Conservation (phyloP, 495 filamentous ascomycete species). For the Achaetomiella virescens region DNA sequence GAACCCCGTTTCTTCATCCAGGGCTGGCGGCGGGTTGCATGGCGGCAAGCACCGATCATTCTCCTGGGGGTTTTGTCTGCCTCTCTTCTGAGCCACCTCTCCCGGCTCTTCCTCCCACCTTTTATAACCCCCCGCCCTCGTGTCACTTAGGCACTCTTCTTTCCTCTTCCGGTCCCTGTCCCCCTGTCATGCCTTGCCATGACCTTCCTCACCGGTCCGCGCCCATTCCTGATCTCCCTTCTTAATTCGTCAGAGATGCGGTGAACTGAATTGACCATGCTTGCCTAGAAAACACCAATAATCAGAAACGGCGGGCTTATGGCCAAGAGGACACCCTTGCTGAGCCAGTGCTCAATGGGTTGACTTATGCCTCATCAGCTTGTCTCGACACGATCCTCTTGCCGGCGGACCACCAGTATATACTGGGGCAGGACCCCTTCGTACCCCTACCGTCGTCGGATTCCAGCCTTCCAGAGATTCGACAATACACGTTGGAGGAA, state of each 20-base stretch:
- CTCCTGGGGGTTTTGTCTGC: too few relatives aligned
- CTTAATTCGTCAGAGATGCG: slow-evolving; percentile 26
- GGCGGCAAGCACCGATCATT: slow-evolving; percentile 22
- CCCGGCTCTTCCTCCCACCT: slow-evolving; percentile 10
- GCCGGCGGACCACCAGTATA: slow-evolving; percentile 34
- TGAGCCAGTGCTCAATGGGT: slow-evolving; percentile 35
- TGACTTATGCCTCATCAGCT: slow-evolving; percentile 26
- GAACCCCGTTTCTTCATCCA: slow-evolving; percentile 21
- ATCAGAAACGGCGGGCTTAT: slow-evolving; percentile 44
- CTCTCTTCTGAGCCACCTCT: slow-evolving; percentile 13
- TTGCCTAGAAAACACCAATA: slow-evolving; percentile 42
- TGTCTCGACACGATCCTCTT: slow-evolving; percentile 26
- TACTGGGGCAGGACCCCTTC: slow-evolving; percentile 32
- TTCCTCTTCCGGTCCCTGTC: slow-evolving; percentile 23
- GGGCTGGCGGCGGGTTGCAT: slow-evolving; percentile 31
- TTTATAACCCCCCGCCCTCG: slow-evolving; percentile 11
- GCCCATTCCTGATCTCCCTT: slow-evolving; percentile 17
- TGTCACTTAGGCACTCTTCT: slow-evolving; percentile 28
- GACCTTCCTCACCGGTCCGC: slow-evolving; percentile 27
- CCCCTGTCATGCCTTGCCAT: slow-evolving; percentile 12
- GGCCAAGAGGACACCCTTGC: slow-evolving; percentile 35
- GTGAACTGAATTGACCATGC: slow-evolving; percentile 44
- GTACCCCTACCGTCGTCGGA: slow-evolving; percentile 25
- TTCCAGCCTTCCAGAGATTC: slow-evolving; percentile 26
- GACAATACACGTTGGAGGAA: slow-evolving; percentile 34